Conservation (phyloP, 345 rosid species). For the Pugionium dolabratum region DNA sequence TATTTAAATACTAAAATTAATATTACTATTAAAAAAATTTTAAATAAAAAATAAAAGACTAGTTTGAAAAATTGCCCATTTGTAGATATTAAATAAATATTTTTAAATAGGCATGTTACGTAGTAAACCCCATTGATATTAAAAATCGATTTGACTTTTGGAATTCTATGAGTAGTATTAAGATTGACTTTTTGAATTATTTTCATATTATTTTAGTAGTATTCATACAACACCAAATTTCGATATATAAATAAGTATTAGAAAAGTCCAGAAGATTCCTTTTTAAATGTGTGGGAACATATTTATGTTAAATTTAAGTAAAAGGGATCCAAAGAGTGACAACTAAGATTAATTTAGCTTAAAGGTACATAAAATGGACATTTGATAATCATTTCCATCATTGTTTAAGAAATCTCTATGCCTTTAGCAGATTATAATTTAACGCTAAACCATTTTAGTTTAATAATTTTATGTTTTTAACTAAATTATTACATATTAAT, state of each 20-base stretch:
- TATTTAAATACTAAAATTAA: too few relatives aligned
- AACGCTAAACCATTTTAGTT: not conserved
- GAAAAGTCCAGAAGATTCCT: conserved; percentile 4
- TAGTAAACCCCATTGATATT: not conserved
- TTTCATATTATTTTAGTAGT: conserved; percentile 7
- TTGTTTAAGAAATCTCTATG: not conserved
- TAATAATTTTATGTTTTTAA: too few relatives aligned
- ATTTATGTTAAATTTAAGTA: conserved; percentile 18
- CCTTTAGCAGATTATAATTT: not conserved
- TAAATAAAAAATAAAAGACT: too few relatives aligned
- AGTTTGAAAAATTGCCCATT: too few relatives aligned
- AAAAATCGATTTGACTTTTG: not conserved
- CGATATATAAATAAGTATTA: not conserved
- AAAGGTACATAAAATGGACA: conserved; percentile 12
- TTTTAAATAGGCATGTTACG: not conserved
- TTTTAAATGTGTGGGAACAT: conserved; percentile 19
- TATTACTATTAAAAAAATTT: too few relatives aligned
- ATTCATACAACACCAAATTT: conserved; percentile 2
- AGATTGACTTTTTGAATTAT: conserved; percentile 6
- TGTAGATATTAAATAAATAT: too few relatives aligned
- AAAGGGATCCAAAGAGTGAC: conserved; percentile 24
- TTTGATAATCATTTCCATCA: conserved; percentile 8
- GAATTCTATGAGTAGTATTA: not conserved
- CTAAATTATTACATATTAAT: too few relatives aligned
- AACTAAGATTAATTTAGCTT: conserved; percentile 23